phyloP scores from a whole-genome alignment of 1,139 yeast genomes.

The Scheffersomyces cryptocercus region DNA sequence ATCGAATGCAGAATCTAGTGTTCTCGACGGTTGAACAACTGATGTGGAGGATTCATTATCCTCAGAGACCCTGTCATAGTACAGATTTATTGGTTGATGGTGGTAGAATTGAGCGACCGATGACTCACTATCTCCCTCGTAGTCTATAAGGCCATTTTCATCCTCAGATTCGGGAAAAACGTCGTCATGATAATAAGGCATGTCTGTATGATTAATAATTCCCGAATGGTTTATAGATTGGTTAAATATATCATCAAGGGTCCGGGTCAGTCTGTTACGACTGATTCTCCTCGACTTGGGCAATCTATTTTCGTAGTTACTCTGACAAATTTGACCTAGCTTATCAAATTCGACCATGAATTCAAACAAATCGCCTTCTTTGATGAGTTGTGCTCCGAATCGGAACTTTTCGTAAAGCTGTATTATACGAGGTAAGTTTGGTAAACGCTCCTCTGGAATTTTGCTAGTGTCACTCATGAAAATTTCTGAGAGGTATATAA shows the following conservation, averaged over 20 bases:
- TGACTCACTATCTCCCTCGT: neutral
- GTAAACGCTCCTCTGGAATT: constrained; percentile 10
- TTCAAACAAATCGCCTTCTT: constrained; percentile 58
- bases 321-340: constrained; percentile 12
- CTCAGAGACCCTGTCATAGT: neutral
- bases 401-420: constrained; percentile 68
- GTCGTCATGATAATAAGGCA: constrained; percentile 1
- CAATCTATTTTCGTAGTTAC: constrained; percentile 2
- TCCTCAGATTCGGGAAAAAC: neutral
- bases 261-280: neutral
- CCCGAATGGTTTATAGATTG: neutral
- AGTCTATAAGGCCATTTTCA: neutral
- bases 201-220: neutral
- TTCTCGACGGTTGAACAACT: neutral
- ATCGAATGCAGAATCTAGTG: too few species aligned
- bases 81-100: neutral
- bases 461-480: constrained; percentile 12
- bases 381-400: constrained; percentile 64
- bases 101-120: neutral
- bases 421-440: constrained; percentile 37
- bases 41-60: neutral
- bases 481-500: constrained; percentile 24
- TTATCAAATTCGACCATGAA: constrained; percentile 45
- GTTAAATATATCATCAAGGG: neutral
- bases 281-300: neutral